Percentiles rank a stretch among this genome's conserved stretches.
These are phyloP conservation scores for Anthracocystis setariae DNA, from an alignment of 1,284 basidiomycete genomes.

Conservation along the genomic window DNA sequence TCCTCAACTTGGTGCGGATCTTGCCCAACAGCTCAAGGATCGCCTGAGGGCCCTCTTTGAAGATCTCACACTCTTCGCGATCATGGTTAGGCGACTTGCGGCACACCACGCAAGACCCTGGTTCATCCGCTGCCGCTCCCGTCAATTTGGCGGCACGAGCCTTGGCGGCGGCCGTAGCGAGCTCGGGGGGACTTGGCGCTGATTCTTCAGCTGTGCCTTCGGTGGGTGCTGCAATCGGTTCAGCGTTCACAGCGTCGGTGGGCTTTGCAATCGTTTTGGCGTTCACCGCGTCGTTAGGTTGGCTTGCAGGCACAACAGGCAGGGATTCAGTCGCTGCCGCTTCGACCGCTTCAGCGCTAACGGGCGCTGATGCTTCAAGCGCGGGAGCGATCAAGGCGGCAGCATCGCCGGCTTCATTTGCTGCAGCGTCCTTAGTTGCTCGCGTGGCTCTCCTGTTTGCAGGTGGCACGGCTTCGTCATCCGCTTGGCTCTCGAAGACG, in stretches of 20 bases:
- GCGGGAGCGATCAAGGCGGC: neutral
- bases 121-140: neutral
- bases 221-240: neutral
- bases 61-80: slow-evolving; percentile 18
- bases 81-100: slow-evolving; percentile 17
- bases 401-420: neutral
- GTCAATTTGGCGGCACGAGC: slow-evolving; percentile 10
- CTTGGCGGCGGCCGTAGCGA: slow-evolving; percentile 3
- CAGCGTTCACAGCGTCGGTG: neutral
- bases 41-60: slow-evolving; percentile 23
- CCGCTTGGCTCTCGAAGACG: neutral
- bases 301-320: too few relatives aligned
- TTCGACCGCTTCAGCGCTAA: neutral
- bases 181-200: neutral
- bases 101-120: slow-evolving; percentile 23
- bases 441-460: slow-evolving; percentile 4
- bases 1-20: slow-evolving; percentile 17
- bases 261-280: neutral
- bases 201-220: neutral
- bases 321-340: neutral
- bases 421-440: slow-evolving; percentile 7
- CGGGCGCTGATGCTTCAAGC: neutral
- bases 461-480: neutral
- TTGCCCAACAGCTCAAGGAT: slow-evolving; percentile 28
- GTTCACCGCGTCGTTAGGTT: too few relatives aligned